phyloP scores from a whole-genome alignment of 108 stramenopile species.

The Pseudonitzschia multiseries region DNA sequence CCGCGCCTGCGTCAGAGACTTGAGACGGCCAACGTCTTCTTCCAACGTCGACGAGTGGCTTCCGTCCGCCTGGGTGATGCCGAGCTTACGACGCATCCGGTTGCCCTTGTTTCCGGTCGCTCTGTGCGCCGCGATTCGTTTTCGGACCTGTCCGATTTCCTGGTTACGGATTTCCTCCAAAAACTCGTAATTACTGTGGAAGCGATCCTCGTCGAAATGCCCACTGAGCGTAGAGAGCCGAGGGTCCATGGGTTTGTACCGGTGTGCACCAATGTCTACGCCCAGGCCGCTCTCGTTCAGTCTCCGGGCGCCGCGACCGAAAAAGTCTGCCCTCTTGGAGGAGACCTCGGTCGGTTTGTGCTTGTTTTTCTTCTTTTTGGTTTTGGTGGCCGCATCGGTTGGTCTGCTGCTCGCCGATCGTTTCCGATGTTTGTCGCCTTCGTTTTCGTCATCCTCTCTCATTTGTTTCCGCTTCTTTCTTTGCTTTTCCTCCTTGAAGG shows the following conservation, averaged over 20 bases:
- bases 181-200: slow-evolving; percentile 76
- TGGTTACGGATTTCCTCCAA: slow-evolving; percentile 70
- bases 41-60: slow-evolving; percentile 31
- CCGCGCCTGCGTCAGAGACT: slow-evolving; percentile 58
- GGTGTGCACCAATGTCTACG: slow-evolving; percentile 79
- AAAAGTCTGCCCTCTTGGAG: slow-evolving; percentile 72
- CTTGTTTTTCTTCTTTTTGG: slow-evolving; percentile 31
- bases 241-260: slow-evolving; percentile 83
- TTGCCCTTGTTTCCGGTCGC: slow-evolving; percentile 73
- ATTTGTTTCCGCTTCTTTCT: slow-evolving; percentile 5
- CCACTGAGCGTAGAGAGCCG: slow-evolving; percentile 68
- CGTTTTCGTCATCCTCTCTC: not conserved
- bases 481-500: slow-evolving; percentile 16
- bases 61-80: slow-evolving; percentile 44
- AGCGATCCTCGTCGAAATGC: slow-evolving; percentile 70
- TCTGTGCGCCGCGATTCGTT: slow-evolving; percentile 63
- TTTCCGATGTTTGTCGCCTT: slow-evolving; percentile 6
- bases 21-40: slow-evolving; percentile 65
- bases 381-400: not conserved
- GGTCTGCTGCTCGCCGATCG: not conserved
- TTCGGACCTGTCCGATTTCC: slow-evolving; percentile 68
- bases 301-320: slow-evolving; percentile 50
- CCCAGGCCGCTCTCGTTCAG: slow-evolving; percentile 81
- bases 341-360: slow-evolving; percentile 73
- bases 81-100: slow-evolving; percentile 56